Evolutionary conservation across 768 basidiomycete genomes (phyloP), one percentile per base, ranked within the genome.

Genomic region (Boletus reticulatus): DNA sequence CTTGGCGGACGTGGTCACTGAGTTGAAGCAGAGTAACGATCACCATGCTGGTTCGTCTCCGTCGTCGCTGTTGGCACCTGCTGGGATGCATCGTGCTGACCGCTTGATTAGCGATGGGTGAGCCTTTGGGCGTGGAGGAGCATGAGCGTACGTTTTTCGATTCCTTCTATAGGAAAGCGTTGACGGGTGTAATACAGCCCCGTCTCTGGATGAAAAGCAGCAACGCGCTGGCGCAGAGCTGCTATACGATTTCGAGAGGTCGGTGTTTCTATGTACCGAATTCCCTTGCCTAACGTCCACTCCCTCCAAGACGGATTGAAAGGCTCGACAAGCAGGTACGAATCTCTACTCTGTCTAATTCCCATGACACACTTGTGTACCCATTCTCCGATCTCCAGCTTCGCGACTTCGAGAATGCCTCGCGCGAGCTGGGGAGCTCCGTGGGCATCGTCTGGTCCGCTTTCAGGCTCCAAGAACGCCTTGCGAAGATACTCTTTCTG

Each of bases 371-470:
- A 16, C n/a, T 17, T 17, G 17, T n/a, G n/a, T 39, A 5, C 43
- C 50, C 43, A 57, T 27, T 13, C 8, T 29, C 17, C 14, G 6
- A 19, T 5, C 11, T n/a, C 9, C 39, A 81, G 77, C 75, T 82
- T n/a, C 73, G 79, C 9, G 80, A 80, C 62, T 83, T 83, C 50
- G 76, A 78, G 43, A 82, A 80, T 20, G 76, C 81, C 4, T 79
- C 79, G 10, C 79, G 80, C 11, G 80, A 81, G 57, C 68, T 82
- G 0, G 82, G 82, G 9, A 79, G 79, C 36, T 82, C 81, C 0
- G 79, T 82, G 42, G 81, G 81, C 1, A 79, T 83, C 29, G 68
- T 82, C 12, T 82, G 75, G 17, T 83, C 82, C 9, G 74, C 81
- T 0, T 80, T 74, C 53, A 71, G 73, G 50, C 70, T 82, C 29